These are phyloP conservation scores for Dionaea muscipula DNA, from an alignment of 179 eudicot species.

Conservation along the genomic window DNA sequence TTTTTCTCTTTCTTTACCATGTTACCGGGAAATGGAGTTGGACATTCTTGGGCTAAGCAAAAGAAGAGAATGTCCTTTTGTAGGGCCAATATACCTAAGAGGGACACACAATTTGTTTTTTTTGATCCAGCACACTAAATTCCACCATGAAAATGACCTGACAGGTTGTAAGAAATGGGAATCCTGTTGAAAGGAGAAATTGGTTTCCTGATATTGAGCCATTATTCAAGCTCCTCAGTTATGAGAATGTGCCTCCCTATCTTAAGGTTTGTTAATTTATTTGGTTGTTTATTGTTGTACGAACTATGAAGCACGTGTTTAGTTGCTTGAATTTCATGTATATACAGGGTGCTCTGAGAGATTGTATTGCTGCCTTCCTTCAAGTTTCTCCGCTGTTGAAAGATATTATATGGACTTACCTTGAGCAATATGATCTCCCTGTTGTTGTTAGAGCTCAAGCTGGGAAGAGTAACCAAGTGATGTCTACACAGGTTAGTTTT, in stretches of 20 bases:
- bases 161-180: conserved; percentile 82
- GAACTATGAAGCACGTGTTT: conserved; percentile 9
- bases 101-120: no score
- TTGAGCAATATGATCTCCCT: conserved; percentile 96
- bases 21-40: no score
- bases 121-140: no score
- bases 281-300: not conserved
- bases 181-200: conserved; percentile 61
- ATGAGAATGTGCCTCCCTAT: conserved; percentile 94
- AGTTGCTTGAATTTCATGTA: conserved; percentile 8
- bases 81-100: not conserved
- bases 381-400: conserved; percentile 67
- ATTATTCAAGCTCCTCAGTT: conserved; percentile 89
- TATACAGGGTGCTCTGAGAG: conserved; percentile 77
- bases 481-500: conserved; percentile 52
- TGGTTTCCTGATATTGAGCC: conserved; percentile 99
- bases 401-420: conserved; percentile 81
- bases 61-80: no score
- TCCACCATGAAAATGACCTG: not conserved
- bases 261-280: conserved; percentile 50
- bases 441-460: conserved; percentile 78
- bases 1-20: no score
- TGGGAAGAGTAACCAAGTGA: conserved; percentile 36
- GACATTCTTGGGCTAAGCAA: no score
- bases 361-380: conserved; percentile 59